A percentile compares a stretch with the other conserved stretches of the same genome.
Evolutionary conservation across 164 flowering plant species (phyloP).

Genomic region (Tetracentron sinense): DNA sequence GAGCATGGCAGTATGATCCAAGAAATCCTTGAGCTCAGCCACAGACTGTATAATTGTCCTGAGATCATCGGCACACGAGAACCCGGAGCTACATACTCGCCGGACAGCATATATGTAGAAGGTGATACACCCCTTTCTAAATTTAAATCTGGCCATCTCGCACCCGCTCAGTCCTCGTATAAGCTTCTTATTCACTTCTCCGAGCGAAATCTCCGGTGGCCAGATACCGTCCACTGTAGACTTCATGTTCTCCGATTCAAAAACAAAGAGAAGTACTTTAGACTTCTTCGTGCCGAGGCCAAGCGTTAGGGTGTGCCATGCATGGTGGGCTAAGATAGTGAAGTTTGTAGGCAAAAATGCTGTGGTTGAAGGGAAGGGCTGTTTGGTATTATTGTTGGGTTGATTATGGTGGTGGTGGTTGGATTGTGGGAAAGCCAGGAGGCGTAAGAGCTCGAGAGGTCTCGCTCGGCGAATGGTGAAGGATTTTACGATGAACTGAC

Average conservation of each 20-base stretch:
- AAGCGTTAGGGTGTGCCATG: slow-evolving; percentile 93
- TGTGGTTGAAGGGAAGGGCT: slow-evolving; percentile 60
- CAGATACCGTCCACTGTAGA: slow-evolving; percentile 50
- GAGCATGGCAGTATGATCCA: slow-evolving; percentile 97
- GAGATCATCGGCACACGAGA: slow-evolving; percentile 66
- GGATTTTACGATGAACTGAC: slow-evolving; percentile 80
- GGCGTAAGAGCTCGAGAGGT: slow-evolving; percentile 54
- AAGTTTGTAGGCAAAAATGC: slow-evolving; percentile 88
- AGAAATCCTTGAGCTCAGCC: slow-evolving; percentile 72
- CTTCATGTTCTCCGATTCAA: slow-evolving; percentile 60
- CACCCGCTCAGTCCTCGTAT: slow-evolving; percentile 55
- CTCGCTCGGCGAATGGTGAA: slow-evolving; percentile 77
- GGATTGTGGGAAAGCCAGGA: slow-evolving; percentile 52
- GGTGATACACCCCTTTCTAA: slow-evolving; percentile 86
- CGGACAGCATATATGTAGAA: slow-evolving; percentile 83
- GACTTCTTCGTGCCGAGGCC: slow-evolving; percentile 96
- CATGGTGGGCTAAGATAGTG: slow-evolving; percentile 94
- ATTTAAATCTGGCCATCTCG: slow-evolving; percentile 88
- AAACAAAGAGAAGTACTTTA: slow-evolving; percentile 73
- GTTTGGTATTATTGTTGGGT: slow-evolving; percentile 7
- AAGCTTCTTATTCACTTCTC: slow-evolving; percentile 77
- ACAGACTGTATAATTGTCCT: slow-evolving; percentile 60
- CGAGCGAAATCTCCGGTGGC: slow-evolving; percentile 82
- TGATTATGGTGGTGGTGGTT: slow-evolving; percentile 11
- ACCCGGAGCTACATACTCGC: slow-evolving; percentile 44